Conservation (phyloP, 2,329 filamentous ascomycete genomes). For the Talaromyces islandicus region DNA sequence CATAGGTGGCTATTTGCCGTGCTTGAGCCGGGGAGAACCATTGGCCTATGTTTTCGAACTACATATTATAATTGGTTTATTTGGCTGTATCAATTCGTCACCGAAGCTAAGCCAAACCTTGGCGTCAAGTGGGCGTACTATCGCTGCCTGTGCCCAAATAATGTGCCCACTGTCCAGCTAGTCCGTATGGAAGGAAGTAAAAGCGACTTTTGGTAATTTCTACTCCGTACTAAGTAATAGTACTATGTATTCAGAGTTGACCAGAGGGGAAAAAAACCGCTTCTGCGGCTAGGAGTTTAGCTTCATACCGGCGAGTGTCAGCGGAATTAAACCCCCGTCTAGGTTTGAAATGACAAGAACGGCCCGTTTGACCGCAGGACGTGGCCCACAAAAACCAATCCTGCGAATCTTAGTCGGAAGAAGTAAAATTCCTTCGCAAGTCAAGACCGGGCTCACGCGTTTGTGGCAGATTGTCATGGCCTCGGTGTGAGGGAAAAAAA, state of each 20-base stretch:
- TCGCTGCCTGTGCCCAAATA: neutral
- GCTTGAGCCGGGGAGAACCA: neutral
- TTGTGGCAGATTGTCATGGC: neutral
- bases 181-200: neutral
- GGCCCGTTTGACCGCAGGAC: neutral
- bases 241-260: neutral
- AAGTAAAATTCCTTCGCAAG: neutral
- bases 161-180: neutral
- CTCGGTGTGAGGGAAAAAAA: neutral
- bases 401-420: neutral
- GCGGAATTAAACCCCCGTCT: neutral
- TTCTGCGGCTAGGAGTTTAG: neutral
- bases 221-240: neutral
- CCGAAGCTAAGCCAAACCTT: neutral
- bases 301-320: neutral
- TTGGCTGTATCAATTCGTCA: neutral
- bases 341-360: neutral
- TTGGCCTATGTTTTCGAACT: neutral
- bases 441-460: neutral
- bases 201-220: neutral
- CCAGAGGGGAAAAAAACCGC: neutral
- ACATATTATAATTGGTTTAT: neutral
- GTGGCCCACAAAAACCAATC: neutral
- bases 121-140: neutral
- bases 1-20: neutral